A percentile compares a stretch with the other conserved stretches of the same genome.
phyloP scores from a whole-genome alignment of 257 asterid genomes.

The Capsicum rhomboideum region DNA sequence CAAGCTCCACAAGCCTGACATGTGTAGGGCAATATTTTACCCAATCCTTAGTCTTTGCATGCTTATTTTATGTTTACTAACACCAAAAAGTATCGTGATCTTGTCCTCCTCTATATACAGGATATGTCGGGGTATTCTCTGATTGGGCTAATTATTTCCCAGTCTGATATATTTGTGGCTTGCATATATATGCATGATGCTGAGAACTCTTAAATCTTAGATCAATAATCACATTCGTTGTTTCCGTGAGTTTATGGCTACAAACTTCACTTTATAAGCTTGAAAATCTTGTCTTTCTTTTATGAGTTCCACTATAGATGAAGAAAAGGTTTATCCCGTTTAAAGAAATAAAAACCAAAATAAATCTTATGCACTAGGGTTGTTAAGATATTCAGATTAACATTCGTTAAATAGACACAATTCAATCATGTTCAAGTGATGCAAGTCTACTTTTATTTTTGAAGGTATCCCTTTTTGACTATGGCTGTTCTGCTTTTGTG shows the following conservation, averaged over 20 bases:
- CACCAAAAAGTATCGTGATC: neutral
- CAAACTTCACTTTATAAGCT: neutral
- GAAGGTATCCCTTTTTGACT: neutral
- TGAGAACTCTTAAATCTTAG: neutral
- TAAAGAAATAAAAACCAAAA: neutral
- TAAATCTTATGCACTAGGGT: neutral
- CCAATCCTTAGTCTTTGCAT: neutral
- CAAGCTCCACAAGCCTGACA: neutral
- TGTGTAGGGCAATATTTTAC: neutral
- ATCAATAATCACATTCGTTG: neutral
- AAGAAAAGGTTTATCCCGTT: neutral
- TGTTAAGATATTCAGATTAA: neutral
- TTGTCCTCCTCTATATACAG: neutral
- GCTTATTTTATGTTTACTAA: neutral
- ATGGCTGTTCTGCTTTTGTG: slow-evolving; percentile 8
- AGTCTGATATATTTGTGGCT: neutral
- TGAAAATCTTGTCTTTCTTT: neutral
- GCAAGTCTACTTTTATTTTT: neutral
- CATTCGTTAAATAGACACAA: neutral
- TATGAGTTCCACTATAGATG: neutral
- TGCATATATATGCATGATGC: neutral
- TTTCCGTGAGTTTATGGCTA: neutral
- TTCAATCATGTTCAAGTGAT: neutral
- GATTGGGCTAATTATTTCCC: neutral
- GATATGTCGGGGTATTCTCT: neutral